Evolutionary conservation across 2,329 filamentous ascomycete species (phyloP), one percentile per base, ranked within the genome.

Genomic region (Chrysoporthe deuterocubensis): DNA sequence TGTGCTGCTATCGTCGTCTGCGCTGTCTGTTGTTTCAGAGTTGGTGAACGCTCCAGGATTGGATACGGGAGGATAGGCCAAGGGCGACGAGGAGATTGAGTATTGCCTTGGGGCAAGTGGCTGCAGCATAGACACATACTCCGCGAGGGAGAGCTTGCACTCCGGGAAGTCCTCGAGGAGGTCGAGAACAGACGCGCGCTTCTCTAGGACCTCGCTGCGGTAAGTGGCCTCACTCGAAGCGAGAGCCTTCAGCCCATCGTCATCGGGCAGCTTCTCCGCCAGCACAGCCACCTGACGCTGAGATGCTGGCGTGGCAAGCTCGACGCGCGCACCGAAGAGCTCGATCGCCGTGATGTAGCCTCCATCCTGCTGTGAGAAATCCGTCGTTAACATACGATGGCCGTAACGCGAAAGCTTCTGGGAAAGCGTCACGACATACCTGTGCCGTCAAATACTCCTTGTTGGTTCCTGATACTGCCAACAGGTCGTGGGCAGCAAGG

Each of bases 71-170:
- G 81, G 78, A 68, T 84, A 79, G 70, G 76, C 78, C 1, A 86
- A 76, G 0, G 85, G 84, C 0, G 84, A 87, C 0, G 84, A 87
- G 1, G 85, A 87, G 72, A 88, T 87, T 14, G 82, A 84, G 74
- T 88, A 88, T 67, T 87, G 84, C 26, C 86, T 82, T 18, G 85
- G 78, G 3, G 85, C 82, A 82, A 90, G 86, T 0, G 87, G 84
- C 0, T 85, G 83, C 1, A 88, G 82, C 78, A 87, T 84, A 59
- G 81, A 78, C 2, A 90, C 78, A 76, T 86, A 90, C 44, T 82
- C 78, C 7, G 80, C 80, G 42, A 89, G 80, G 0, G 85, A 78
- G 0, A 89, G 74, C 2, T 81, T 76, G 64, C 86, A 80, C 1
- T 77, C 76, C 0, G 81, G 80, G 71, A 85, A 84, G 8, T 81